Base-by-base conservation (phyloP, 169 alveolate species). In the Amoebophrya sp. region DNA sequence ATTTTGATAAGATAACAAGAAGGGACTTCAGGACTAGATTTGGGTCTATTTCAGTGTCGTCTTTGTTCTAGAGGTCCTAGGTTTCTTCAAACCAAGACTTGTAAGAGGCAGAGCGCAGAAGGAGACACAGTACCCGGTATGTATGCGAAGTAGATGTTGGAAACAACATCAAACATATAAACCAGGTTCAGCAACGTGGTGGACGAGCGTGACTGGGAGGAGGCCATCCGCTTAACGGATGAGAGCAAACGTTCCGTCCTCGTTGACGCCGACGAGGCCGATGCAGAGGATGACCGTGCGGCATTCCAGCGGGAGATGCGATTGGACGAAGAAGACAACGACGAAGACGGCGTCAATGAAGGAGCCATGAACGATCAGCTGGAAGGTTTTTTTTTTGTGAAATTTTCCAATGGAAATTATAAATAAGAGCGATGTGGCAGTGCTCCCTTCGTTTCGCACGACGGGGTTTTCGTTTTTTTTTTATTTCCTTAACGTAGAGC, bases 191-290 rank as follows among this genome's bases (percentile, higher is more conserved):
- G 32, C 32, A 66, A 66, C 83, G 32, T 66, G 12, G 83, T 66
- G 35, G 83, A 66, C 83, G 83, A 66, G 32, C 12, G 83, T 7
- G 83, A 66, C 35, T 66, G 83, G 83, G 83, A 66, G 32, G 83
- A 66, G 83, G 83, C 83, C 32, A 66, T 66, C 83, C 83, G 83
- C 7, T 25, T 66, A 3, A 66, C 83, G 83, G 83, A 66, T 25
- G 83, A 2, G 39, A 7, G 32, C 32, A 66, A 66, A 25, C 32
- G 32, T 3, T 7, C 32, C 35, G 83, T 66, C 83, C 32, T 66
- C 7, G 32, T 66, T n/a, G 83, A 66, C 0, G 39, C 32, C 35
- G 83, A 66, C 35, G 83, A 2, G 10, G 83, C 83, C 7, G 83
- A 66, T 25, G 83, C 83, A 66, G 83, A 18, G 10, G 83, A 2